Percentiles rank a stretch among this genome's conserved stretches.
These are phyloP conservation scores for Tuctoria greenei DNA, from an alignment of 176 grass and related monocot genomes.

Conservation along the genomic window DNA sequence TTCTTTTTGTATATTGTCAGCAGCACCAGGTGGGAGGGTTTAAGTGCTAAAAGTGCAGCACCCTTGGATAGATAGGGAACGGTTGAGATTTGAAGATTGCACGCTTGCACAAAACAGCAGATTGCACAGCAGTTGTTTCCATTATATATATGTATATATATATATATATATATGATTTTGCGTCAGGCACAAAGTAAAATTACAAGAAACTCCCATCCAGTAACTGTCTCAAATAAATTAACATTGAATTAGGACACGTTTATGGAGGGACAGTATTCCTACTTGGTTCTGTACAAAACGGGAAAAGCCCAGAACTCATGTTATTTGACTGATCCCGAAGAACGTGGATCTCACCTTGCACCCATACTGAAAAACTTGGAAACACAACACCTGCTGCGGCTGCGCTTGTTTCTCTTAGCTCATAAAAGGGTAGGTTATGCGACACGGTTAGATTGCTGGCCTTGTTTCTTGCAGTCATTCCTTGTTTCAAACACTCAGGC, in stretches of 20 bases:
- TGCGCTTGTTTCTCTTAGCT: neutral
- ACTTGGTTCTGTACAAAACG: slow-evolving; percentile 15
- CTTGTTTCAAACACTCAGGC: slow-evolving; percentile 3
- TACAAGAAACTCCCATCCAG: neutral
- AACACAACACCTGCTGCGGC: neutral
- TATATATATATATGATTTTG: neutral
- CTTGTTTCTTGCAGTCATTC: slow-evolving; percentile 5
- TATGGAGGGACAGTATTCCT: neutral
- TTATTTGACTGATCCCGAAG: neutral
- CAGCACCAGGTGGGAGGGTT: too few species aligned
- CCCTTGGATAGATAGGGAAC: too few species aligned
- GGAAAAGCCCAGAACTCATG: neutral
- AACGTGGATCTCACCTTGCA: neutral
- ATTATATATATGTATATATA: too few species aligned
- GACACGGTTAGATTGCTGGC: neutral
- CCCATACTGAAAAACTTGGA: neutral
- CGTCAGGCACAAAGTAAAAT: neutral
- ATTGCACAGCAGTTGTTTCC: too few species aligned
- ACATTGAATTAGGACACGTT: neutral
- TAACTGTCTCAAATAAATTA: neutral
- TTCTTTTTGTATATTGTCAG: too few species aligned
- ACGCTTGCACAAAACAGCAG: too few species aligned
- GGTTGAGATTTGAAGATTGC: too few species aligned
- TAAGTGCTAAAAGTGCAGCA: too few species aligned
- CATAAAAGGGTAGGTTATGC: neutral